Percentiles rank a stretch among this genome's conserved stretches.
Evolutionary conservation across 73 alveolate species (phyloP).

Genomic region (Tetrahymena thermophila): DNA sequence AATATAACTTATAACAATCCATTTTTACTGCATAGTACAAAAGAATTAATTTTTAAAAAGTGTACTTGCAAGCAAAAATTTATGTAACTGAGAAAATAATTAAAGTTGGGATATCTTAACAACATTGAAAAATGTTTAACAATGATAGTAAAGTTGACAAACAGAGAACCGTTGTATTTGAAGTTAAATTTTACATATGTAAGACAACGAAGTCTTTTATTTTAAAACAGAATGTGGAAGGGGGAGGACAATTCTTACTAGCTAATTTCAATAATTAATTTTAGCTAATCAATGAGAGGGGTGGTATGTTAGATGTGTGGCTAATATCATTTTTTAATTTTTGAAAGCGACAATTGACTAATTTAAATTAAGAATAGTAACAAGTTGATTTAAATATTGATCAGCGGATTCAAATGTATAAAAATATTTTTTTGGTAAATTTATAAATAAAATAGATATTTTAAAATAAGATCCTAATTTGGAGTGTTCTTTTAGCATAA

Average conservation of each 20-base stretch:
- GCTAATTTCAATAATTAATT: neutral
- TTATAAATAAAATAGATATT: neutral
- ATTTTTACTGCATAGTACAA: neutral
- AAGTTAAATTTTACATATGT: neutral
- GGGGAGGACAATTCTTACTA: neutral
- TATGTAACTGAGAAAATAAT: too few species aligned
- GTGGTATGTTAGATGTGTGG: neutral
- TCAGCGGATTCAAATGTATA: neutral
- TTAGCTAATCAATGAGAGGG: neutral
- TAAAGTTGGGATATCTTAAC: neutral
- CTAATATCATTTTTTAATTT: neutral
- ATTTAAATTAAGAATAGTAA: neutral
- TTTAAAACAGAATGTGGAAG: neutral
- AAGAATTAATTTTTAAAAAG: too few species aligned
- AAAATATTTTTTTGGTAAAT: neutral
- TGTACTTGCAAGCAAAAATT: neutral
- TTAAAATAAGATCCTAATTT: neutral
- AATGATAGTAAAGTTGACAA: neutral
- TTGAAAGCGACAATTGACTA: neutral
- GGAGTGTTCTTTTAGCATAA: neutral
- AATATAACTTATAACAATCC: neutral
- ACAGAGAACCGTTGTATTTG: neutral
- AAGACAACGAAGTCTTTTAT: neutral
- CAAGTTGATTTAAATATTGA: neutral
- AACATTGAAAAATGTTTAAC: neutral